Evolutionary conservation across 306 rosid genomes (phyloP).

Genomic region (Trifolium subterraneum): DNA sequence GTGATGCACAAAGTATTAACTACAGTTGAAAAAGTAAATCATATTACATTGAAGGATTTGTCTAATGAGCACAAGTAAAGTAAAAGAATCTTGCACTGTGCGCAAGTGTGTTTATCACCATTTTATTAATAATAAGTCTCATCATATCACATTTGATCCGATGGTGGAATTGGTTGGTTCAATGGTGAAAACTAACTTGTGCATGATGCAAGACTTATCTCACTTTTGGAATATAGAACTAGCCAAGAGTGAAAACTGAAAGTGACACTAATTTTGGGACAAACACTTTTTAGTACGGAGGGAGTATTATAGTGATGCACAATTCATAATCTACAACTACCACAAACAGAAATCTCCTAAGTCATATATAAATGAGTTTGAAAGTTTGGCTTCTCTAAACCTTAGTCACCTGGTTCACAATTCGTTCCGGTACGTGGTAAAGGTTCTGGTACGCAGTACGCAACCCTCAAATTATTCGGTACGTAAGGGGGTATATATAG

Average conservation of each 20-base stretch:
- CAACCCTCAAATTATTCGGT: background rate
- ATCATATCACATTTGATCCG: no score
- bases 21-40: background rate
- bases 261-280: background rate
- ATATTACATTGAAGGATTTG: no score
- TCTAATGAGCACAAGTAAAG: no score
- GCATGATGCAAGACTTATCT: no score
- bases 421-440: background rate
- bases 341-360: background rate
- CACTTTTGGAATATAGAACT: no score
- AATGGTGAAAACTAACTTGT: no score
- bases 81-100: no score
- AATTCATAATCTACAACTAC: background rate
- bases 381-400: conserved; percentile 5
- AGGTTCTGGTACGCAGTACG: background rate
- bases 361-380: background rate
- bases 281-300: background rate
- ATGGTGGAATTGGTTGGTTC: no score
- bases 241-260: background rate
- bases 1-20: background rate
- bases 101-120: no score
- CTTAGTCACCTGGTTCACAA: background rate
- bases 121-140: no score
- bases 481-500: background rate
- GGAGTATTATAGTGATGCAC: background rate